phyloP scores from a whole-genome alignment of 768 basidiomycete genomes.

The Phylloporus arenicola region DNA sequence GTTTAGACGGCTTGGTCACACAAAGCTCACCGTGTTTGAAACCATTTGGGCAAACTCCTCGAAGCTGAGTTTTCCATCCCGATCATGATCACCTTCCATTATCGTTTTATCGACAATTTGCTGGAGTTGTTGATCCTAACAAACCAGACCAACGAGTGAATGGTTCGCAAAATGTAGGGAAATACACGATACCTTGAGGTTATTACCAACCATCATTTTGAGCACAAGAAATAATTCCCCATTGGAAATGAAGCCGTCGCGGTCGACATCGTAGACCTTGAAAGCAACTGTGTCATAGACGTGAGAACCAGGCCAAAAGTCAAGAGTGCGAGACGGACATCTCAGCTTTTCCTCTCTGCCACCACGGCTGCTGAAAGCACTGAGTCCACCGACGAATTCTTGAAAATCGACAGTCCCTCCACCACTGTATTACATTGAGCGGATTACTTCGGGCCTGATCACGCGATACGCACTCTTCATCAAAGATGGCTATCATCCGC shows the following conservation, averaged over 20 bases:
- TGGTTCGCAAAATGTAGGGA: neutral
- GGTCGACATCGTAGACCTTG: constrained; percentile 98
- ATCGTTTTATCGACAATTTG: constrained; percentile 99
- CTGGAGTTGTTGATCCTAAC: constrained; percentile 93
- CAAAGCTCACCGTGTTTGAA: constrained; percentile 74
- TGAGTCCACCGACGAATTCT: constrained; percentile 96
- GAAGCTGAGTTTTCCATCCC: constrained; percentile 95
- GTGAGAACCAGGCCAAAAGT: neutral
- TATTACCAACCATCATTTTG: constrained; percentile 99
- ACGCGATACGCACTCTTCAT: constrained; percentile 79
- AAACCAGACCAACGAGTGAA: neutral
- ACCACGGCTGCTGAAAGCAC: constrained; percentile 95
- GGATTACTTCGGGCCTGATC: constrained; percentile 1
- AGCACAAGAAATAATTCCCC: constrained; percentile 97
- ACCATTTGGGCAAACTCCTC: constrained; percentile 98
- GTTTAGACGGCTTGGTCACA: neutral
- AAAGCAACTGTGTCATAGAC: constrained; percentile 73
- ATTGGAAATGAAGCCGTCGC: constrained; percentile 96
- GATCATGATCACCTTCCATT: constrained; percentile 98
- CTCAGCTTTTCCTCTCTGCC: constrained; percentile 94
- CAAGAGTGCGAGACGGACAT: constrained; percentile 51
- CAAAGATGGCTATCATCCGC: constrained; percentile 99
- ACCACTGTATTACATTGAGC: constrained; percentile 51
- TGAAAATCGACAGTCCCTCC: constrained; percentile 99
- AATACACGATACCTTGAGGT: constrained; percentile 69